Conservation (phyloP, 768 basidiomycete genomes). For the Mycena crocata region DNA sequence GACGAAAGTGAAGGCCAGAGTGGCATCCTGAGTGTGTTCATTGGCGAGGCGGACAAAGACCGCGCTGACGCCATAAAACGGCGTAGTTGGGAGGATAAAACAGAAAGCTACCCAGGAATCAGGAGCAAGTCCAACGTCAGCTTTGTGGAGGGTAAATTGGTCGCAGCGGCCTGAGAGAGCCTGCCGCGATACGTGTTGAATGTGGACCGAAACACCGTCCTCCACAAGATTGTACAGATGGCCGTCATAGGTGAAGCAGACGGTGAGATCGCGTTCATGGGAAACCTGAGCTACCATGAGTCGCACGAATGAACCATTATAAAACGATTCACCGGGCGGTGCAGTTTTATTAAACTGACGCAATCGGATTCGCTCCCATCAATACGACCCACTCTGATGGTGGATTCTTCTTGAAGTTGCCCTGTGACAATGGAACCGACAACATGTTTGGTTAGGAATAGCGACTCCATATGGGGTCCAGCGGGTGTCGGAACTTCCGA, state of each 20-base stretch:
- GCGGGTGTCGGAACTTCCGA: background rate
- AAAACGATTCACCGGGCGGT: background rate
- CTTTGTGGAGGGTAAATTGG: background rate
- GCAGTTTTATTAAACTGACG: background rate
- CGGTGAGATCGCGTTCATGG: background rate
- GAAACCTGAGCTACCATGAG: background rate
- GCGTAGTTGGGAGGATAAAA: conserved; percentile 17
- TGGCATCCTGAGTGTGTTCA: background rate
- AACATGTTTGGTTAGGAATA: conserved; percentile 20
- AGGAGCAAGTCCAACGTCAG: background rate
- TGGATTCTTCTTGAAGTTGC: background rate
- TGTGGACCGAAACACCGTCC: conserved; percentile 17
- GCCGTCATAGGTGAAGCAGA: conserved; percentile 14
- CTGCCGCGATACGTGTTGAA: conserved; percentile 25
- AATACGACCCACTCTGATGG: background rate
- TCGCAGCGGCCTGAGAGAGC: conserved; percentile 20
- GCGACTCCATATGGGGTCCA: conserved; percentile 6
- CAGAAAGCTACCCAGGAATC: background rate
- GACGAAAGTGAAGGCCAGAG: conserved; percentile 13
- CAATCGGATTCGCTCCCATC: background rate
- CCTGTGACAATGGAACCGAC: conserved; percentile 11
- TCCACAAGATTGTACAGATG: conserved; percentile 28
- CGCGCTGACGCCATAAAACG: conserved; percentile 23
- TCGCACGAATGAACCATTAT: background rate
- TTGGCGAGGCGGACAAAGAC: conserved; percentile 9